Evolutionary conservation across 345 rosid genomes (phyloP).

Genomic region (Sonneratia alba): DNA sequence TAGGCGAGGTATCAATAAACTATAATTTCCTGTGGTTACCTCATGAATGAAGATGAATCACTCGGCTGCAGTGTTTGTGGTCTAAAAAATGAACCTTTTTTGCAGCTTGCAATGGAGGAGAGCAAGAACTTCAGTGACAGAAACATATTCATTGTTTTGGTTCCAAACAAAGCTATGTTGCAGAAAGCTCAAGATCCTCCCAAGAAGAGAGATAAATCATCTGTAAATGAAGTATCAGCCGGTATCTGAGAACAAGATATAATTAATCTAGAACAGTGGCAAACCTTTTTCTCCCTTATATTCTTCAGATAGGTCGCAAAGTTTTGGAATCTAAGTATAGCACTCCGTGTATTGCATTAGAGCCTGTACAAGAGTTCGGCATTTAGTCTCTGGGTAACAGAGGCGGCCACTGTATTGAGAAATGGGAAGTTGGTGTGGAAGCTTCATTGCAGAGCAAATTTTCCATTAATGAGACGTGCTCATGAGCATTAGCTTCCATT

Average conservation of each 20-base stretch:
- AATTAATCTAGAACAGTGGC: not conserved
- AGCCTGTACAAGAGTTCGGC: not conserved
- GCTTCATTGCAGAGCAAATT: not conserved
- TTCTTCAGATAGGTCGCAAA: not conserved
- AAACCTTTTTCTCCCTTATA: not conserved
- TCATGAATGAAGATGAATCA: not conserved
- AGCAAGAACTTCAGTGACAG: slow-evolving; percentile 69
- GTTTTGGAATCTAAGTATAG: slow-evolving; percentile 1
- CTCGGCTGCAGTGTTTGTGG: not conserved
- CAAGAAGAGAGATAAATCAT: slow-evolving; percentile 47
- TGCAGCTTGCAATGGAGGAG: slow-evolving; percentile 88
- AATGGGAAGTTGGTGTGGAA: not conserved
- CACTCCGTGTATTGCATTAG: not conserved
- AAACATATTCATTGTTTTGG: slow-evolving; percentile 64
- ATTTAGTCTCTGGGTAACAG: not conserved
- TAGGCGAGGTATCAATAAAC: not conserved
- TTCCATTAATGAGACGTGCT: not conserved
- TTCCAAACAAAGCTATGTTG: slow-evolving; percentile 63
- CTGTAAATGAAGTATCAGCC: slow-evolving; percentile 50
- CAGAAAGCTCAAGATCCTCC: slow-evolving; percentile 67
- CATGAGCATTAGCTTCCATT: not conserved
- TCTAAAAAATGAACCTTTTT: not conserved
- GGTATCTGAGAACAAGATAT: slow-evolving; percentile 23
- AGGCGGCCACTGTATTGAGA: not conserved
- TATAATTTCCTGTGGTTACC: not conserved